Conservation (phyloP, 2,329 filamentous ascomycete species). For the Samsoniella hepiali region DNA sequence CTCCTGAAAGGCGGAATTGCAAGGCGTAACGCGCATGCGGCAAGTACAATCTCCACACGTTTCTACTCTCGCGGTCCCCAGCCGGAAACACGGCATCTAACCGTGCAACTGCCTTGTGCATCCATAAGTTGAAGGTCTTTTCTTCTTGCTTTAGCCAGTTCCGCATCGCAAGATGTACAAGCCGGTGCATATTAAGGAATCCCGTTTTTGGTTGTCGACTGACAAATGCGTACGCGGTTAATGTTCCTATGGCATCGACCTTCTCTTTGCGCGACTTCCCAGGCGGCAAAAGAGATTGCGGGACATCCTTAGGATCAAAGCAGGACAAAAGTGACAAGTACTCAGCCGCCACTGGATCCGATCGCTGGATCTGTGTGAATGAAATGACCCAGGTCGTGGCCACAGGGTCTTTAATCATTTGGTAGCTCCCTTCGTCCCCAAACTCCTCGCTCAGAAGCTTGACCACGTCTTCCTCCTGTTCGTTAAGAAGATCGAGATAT, state of each 20-base stretch:
- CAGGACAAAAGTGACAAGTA: slow-evolving; percentile 40
- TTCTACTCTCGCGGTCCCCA: background rate
- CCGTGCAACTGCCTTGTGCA: background rate
- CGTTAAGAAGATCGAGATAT: slow-evolving; percentile 33
- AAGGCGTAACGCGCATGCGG: slow-evolving; percentile 14
- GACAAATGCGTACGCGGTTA: slow-evolving; percentile 33
- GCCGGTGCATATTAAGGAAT: slow-evolving; percentile 33
- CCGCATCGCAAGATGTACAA: slow-evolving; percentile 33
- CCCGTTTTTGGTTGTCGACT: slow-evolving; percentile 24
- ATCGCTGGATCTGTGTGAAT: slow-evolving; percentile 34
- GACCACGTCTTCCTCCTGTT: slow-evolving; percentile 30
- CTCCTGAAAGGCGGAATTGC: background rate
- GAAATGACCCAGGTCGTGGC: slow-evolving; percentile 39
- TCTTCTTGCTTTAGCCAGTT: slow-evolving; percentile 25
- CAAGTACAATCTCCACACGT: slow-evolving; percentile 13
- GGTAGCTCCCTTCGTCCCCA: slow-evolving; percentile 33
- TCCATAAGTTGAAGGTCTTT: slow-evolving; percentile 9
- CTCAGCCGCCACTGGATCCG: slow-evolving; percentile 32
- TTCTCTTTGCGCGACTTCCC: slow-evolving; percentile 20
- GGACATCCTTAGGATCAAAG: slow-evolving; percentile 38
- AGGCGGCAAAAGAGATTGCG: slow-evolving; percentile 32
- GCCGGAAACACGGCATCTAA: slow-evolving; percentile 3
- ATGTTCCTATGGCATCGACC: slow-evolving; percentile 29
- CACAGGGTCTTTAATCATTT: slow-evolving; percentile 33
- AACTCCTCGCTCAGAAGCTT: slow-evolving; percentile 28